Evolutionary conservation across 805 yeast genomes (phyloP).

Genomic region (Nakazawaea ishiwadae): DNA sequence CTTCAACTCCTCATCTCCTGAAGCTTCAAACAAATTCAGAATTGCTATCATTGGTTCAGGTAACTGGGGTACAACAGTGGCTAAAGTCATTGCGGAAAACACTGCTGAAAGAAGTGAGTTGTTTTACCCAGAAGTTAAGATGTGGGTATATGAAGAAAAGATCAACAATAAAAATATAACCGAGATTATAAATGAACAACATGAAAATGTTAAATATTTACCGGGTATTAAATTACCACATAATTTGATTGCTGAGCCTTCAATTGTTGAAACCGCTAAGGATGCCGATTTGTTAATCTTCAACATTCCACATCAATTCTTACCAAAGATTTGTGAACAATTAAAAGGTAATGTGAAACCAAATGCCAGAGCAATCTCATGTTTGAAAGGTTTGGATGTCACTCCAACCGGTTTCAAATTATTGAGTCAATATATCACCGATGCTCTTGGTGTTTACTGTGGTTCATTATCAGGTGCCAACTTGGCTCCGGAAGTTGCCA

Average conservation of each 20-base stretch:
- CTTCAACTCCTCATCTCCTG: not conserved
- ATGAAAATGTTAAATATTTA: constrained; percentile 91
- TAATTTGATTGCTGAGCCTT: constrained; percentile 88
- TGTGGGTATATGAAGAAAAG: constrained; percentile 96
- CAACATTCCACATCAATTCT: constrained; percentile 96
- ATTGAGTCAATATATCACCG: constrained; percentile 73
- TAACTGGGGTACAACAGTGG: constrained; percentile 97
- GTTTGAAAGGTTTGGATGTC: constrained; percentile 93
- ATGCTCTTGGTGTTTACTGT: constrained; percentile 80
- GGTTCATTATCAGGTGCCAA: constrained; percentile 98
- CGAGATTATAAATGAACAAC: constrained; percentile 82
- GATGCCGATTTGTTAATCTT: constrained; percentile 86
- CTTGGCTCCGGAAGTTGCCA: constrained; percentile 95
- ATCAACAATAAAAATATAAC: constrained; percentile 77
- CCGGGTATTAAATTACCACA: constrained; percentile 84
- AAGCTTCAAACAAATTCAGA: constrained; percentile 28
- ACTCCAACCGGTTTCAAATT: constrained; percentile 80
- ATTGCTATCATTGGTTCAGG: constrained; percentile 91
- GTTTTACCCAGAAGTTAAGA: constrained; percentile 71
- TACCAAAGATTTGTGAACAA: constrained; percentile 70
- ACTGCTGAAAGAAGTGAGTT: constrained; percentile 64
- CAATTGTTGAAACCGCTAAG: constrained; percentile 65
- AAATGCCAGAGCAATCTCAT: constrained; percentile 81
- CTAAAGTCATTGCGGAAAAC: constrained; percentile 92
- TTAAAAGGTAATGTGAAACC: constrained; percentile 72